Evolutionary conservation across 2,329 filamentous ascomycete species (phyloP), one percentile per base, ranked within the genome.

Genomic region (Simplicillium aogashimaense): DNA sequence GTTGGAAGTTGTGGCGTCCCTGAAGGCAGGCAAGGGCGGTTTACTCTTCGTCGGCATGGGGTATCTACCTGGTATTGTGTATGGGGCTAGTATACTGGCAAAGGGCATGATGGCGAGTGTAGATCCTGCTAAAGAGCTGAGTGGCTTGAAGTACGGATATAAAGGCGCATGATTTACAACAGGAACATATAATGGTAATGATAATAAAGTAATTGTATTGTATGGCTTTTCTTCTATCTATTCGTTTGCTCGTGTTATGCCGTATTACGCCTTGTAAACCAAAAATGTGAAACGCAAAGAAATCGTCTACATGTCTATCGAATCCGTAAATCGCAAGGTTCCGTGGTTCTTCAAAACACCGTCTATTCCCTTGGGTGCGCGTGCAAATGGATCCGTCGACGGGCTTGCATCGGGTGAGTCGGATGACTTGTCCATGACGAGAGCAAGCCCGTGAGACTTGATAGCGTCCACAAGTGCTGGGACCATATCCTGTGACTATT

Each of bases 401-500:
- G 63, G 52, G 47, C 58, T 55, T 46, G 56, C 44, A 37, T 65
- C 59, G 12, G 61, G 59, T 34, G 58, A 51, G 46, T 81, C 76
- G 42, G 78, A 73, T 5, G 85, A 86, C 49, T 84, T 86, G 57
- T 98, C 90, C 38, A 86, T 83, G 13, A 98, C 89, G 30, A 98
- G 74, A 5, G 94, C 90, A 38, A 98, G 71, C 18, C 92, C 90
- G 37, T 94, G 85, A 18, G 88, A 87, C 62, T 97, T 97, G 65
- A 98, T 90, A 2, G 89, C 86, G 50, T 94, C 86, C 39, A 94
- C 81, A 36, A 98, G 73, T 3, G 89, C 86, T 1, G 92, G 92
- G 8, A 95, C 89, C 67, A 95, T 87, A 45, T 94, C 86, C 88
- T 94, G 45, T 37, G 8, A 37, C 16, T 13, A 31, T n/a, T 17